phyloP scores from a whole-genome alignment of 2,329 filamentous ascomycete genomes.

The Fusarium nelsonii region DNA sequence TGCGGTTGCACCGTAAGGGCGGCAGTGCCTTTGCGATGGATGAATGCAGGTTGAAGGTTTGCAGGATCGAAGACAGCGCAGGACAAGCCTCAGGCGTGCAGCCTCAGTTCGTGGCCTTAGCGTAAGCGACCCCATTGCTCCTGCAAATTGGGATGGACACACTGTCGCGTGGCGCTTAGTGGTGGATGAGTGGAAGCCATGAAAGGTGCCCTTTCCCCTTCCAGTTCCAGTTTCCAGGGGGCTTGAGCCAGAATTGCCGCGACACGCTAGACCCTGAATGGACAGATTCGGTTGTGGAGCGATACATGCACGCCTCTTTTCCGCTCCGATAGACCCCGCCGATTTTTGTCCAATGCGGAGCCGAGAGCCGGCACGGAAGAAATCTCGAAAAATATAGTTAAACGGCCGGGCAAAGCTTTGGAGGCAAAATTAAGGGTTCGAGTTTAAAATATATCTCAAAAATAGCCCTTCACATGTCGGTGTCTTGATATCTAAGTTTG shows the following conservation, averaged over 20 bases:
- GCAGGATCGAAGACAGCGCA: conserved; percentile 18
- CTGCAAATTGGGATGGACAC: conserved; percentile 42
- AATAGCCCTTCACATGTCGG: not conserved
- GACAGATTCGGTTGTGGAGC: conserved; percentile 10
- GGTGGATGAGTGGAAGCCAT: conserved; percentile 8
- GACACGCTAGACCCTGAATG: conserved; percentile 35
- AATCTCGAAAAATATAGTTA: conserved; percentile 35
- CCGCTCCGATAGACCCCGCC: conserved; percentile 21
- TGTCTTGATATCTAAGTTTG: not conserved
- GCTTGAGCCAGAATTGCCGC: conserved; percentile 33
- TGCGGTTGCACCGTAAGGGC: conserved; percentile 31
- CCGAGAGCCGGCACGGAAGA: conserved; percentile 32
- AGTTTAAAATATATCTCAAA: not conserved
- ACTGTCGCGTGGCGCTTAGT: conserved; percentile 41
- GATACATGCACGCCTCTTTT: conserved; percentile 40
- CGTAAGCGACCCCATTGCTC: conserved; percentile 24
- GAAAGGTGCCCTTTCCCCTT: conserved; percentile 14
- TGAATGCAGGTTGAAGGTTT: conserved; percentile 40
- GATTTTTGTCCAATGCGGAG: conserved; percentile 35
- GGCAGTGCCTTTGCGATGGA: conserved; percentile 30
- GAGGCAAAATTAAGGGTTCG: not conserved
- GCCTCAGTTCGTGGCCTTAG: conserved; percentile 19
- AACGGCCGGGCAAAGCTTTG: not conserved
- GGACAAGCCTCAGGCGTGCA: conserved; percentile 28
- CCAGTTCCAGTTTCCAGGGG: conserved; percentile 1